A percentile compares a stretch with the other conserved stretches of the same genome.
Evolutionary conservation across 345 rosid species (phyloP).

Genomic region (Crucihimalaya himalaica): DNA sequence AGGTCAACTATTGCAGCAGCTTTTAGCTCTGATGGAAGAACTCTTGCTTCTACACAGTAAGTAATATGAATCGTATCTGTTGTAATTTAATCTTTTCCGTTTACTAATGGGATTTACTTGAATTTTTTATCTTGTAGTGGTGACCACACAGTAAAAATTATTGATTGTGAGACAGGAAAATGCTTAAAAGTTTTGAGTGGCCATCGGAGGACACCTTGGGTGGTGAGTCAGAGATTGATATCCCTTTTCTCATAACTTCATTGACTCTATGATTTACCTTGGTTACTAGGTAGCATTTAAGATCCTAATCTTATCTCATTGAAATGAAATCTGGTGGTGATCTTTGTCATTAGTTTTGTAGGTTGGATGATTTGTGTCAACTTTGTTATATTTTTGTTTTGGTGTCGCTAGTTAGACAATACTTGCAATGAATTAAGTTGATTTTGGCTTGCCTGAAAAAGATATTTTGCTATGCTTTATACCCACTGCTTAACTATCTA

Average conservation of each 20-base stretch:
- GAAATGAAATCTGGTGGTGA: constrained; percentile 13
- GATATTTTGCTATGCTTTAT: not conserved
- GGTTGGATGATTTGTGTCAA: constrained; percentile 18
- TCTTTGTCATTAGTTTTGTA: constrained; percentile 15
- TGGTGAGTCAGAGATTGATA: constrained; percentile 60
- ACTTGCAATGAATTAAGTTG: not conserved
- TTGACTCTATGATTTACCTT: constrained; percentile 14
- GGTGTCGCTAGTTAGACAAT: constrained; percentile 14
- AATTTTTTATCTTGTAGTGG: constrained; percentile 56
- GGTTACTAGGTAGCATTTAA: constrained; percentile 17
- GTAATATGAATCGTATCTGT: constrained; percentile 24
- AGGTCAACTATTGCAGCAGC: constrained; percentile 99
- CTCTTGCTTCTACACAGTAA: constrained; percentile 91
- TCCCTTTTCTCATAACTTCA: constrained; percentile 14
- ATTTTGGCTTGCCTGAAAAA: not conserved
- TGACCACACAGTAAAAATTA: constrained; percentile 93
- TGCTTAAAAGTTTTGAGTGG: constrained; percentile 93
- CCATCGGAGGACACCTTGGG: constrained; percentile 99
- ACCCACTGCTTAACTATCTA: constrained; percentile 21
- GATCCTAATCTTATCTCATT: not conserved
- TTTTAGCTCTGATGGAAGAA: constrained; percentile 88
- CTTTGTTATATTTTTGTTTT: constrained; percentile 10
- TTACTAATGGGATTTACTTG: constrained; percentile 24
- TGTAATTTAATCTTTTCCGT: constrained; percentile 17
- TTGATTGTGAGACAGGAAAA: constrained; percentile 85